phyloP scores from a whole-genome alignment of 352 stramenopile species.

The Albugo laibachii region DNA sequence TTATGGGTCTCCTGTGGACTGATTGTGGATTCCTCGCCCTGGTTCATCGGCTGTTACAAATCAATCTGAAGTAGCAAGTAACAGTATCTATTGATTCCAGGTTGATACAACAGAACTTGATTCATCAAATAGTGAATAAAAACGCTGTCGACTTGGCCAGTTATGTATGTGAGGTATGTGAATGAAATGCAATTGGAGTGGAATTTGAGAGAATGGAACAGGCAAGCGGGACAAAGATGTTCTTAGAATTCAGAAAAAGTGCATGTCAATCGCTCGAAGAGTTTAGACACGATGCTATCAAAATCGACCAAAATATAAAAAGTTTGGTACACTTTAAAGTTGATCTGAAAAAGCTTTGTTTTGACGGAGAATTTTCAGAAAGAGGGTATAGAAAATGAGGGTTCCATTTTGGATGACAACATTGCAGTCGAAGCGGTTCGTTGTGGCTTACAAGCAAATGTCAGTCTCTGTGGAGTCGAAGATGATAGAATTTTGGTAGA shows the following conservation, averaged over 20 bases:
- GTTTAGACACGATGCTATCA: slow-evolving; percentile 1
- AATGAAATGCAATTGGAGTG: not conserved
- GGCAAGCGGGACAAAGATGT: slow-evolving; percentile 17
- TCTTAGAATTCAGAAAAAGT: slow-evolving; percentile 18
- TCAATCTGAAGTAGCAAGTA: too few species aligned
- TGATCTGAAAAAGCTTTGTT: not conserved
- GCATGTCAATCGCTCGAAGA: slow-evolving; percentile 8
- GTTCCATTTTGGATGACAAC: too few species aligned
- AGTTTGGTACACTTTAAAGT: not conserved
- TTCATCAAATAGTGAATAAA: slow-evolving; percentile 17
- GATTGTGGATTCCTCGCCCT: slow-evolving; percentile 21
- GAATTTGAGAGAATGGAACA: slow-evolving; percentile 1
- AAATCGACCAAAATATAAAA: slow-evolving; percentile 4
- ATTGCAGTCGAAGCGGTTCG: too few species aligned
- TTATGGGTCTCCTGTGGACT: slow-evolving; percentile 16
- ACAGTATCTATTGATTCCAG: slow-evolving; percentile 1
- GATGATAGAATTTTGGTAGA: too few species aligned
- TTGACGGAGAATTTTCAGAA: not conserved
- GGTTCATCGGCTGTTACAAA: slow-evolving; percentile 4
- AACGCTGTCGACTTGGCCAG: slow-evolving; percentile 13
- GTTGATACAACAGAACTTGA: slow-evolving; percentile 23
- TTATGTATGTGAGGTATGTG: slow-evolving; percentile 20
- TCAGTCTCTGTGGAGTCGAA: too few species aligned
- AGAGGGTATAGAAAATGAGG: not conserved
- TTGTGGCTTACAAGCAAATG: too few species aligned